Evolutionary conservation across 192 early-diverging fungal genomes (phyloP).

Genomic region (Pilaira anomala): DNA sequence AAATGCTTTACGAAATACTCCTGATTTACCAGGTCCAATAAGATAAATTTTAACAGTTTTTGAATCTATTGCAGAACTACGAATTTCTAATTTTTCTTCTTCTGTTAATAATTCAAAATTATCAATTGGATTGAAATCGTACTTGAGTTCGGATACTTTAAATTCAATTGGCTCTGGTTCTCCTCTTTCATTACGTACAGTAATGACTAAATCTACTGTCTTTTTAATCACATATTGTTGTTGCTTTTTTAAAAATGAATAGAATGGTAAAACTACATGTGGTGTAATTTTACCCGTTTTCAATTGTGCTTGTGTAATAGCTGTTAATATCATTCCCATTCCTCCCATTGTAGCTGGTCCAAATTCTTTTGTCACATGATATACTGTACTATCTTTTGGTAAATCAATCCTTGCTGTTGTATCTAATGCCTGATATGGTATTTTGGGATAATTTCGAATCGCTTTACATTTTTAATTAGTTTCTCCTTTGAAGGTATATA

Average conservation of each 20-base stretch:
- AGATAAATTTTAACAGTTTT: conserved; percentile 42
- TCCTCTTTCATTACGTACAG: conserved; percentile 39
- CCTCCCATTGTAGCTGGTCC: conserved; percentile 53
- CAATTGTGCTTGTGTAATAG: conserved; percentile 46
- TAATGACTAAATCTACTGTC: conserved; percentile 27
- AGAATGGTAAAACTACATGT: conserved; percentile 50
- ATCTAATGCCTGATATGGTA: conserved; percentile 46
- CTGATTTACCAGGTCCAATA: conserved; percentile 45
- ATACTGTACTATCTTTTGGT: conserved; percentile 40
- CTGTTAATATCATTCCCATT: conserved; percentile 52
- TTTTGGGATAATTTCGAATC: conserved; percentile 7
- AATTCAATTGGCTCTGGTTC: conserved; percentile 31
- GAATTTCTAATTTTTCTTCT: background rate
- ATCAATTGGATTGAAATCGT: conserved; percentile 12
- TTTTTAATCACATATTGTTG: conserved; percentile 20
- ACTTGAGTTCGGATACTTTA: conserved; percentile 35
- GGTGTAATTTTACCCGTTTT: conserved; percentile 35
- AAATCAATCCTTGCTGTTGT: conserved; percentile 12
- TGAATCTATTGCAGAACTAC: background rate
- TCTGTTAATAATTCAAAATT: background rate
- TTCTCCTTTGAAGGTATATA: too few species aligned
- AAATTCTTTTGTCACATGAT: conserved; percentile 59
- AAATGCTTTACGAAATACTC: conserved; percentile 48
- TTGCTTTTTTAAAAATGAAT: conserved; percentile 41
- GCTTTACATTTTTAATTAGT: background rate